These are phyloP conservation scores for Amanita brunnescens DNA, from an alignment of 768 basidiomycete species.

Conservation along the genomic window DNA sequence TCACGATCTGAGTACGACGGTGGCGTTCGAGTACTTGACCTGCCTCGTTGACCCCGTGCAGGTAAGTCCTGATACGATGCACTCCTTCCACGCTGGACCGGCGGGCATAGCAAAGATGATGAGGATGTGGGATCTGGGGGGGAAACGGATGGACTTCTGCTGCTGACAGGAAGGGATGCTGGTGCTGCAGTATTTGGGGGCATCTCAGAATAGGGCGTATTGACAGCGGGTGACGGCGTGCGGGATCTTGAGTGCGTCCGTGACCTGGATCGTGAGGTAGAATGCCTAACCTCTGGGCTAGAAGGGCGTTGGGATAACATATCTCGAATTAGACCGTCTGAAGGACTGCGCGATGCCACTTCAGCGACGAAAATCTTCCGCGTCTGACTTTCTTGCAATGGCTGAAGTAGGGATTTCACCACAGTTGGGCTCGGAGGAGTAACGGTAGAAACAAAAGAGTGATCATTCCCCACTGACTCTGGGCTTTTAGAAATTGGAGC, in stretches of 20 bases:
- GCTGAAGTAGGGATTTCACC: not conserved
- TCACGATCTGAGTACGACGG: constrained; percentile 7
- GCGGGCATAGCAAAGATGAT: constrained; percentile 5
- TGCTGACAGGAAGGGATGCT: not conserved
- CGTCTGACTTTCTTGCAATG: not conserved
- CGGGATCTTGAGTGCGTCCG: constrained; percentile 33
- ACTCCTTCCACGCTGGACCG: constrained; percentile 2
- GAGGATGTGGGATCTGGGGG: not conserved
- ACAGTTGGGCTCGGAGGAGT: constrained; percentile 3
- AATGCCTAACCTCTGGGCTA: not conserved
- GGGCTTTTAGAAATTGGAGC: not conserved
- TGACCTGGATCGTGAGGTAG: constrained; percentile 10
- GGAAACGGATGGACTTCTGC: not conserved
- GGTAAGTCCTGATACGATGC: constrained; percentile 5
- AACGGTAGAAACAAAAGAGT: not conserved
- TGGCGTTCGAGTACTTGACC: constrained; percentile 6
- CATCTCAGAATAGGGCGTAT: not conserved
- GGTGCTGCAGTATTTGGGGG: not conserved
- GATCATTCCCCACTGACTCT: not conserved
- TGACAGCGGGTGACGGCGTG: constrained; percentile 32
- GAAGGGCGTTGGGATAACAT: not conserved
- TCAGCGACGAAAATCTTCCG: not conserved
- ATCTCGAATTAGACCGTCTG: not conserved
- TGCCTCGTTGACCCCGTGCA: constrained; percentile 1
- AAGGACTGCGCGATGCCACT: not conserved